Percentiles rank a stretch among this genome's conserved stretches.
Conservation (phyloP, 495 filamentous ascomycete species). For the Neurospora sp. region DNA sequence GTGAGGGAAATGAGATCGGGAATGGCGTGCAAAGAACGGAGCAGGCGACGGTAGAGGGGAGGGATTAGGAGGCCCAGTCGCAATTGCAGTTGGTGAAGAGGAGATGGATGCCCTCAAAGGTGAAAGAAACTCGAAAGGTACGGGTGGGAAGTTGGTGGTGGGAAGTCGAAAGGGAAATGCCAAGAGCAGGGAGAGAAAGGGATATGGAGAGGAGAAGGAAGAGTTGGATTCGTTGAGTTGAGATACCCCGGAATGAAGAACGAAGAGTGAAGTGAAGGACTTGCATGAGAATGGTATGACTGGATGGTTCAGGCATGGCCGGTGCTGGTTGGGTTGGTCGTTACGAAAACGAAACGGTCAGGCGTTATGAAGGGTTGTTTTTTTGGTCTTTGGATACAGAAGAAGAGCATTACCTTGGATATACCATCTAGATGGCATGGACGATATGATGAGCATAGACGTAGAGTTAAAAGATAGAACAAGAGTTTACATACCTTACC, state of each 20-base stretch:
- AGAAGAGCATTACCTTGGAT: background rate
- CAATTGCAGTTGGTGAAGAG: background rate
- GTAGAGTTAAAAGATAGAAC: background rate
- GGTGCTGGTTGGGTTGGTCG: background rate
- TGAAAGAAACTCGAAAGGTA: background rate
- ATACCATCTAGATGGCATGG: background rate
- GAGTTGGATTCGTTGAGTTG: background rate
- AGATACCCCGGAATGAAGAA: background rate
- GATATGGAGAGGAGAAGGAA: background rate
- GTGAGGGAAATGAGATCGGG: background rate
- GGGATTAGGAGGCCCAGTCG: background rate
- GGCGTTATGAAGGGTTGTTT: background rate
- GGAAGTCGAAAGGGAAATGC: background rate
- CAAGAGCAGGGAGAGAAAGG: background rate
- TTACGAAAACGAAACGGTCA: background rate
- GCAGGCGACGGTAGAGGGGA: background rate
- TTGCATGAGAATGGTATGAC: background rate
- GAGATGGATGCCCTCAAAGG: background rate
- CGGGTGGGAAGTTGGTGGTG: background rate
- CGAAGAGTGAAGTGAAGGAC: background rate
- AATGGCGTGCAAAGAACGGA: background rate
- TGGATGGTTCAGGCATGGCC: background rate
- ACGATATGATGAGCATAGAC: background rate
- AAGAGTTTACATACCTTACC: background rate
- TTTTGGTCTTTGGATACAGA: background rate